Base-by-base conservation (phyloP, 345 rosid genomes). In the Sapria himalayana region DNA sequence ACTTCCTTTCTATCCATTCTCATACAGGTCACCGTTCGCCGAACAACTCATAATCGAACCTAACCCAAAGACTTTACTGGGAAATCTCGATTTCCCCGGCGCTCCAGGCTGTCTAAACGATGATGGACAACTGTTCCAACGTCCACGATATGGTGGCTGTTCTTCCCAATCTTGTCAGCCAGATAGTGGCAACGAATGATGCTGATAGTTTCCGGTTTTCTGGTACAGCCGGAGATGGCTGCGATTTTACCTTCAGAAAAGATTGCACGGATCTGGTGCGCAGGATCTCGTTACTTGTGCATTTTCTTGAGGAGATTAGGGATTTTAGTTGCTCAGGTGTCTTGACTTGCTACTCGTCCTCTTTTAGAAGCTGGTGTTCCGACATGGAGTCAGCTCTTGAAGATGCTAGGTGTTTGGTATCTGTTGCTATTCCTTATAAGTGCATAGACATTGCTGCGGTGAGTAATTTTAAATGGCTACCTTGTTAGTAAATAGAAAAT, bases 221-320 rank as follows among this genome's bases (percentile, higher is more conserved):
- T n/a, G n/a, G n/a, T n/a, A n/a, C n/a, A n/a, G 24, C n/a, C 13
- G 54, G 21, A 0, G 65, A 45, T 19, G 45, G 37, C 16, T 50
- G 57, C 11, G 51, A 16, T 43, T 17, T 33, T 3, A 2, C 59
- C 40, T 76, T 89, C 45, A 71, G 57, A 62, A 82, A 65, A 57
- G 93, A 80, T 24, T 76, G 84, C 40, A 55, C 68, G 37, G 84
- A 84, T 84, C 93, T 84, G 51, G 71, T 69, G 22, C 63, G 99
- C 48, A 61, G 91, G 66, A 63, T 84, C 5, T 46, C 73, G 19
- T 61, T 74, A 22, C 54, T 91, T 55, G 66, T 70, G 49, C 73
- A 73, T 69, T 62, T 91, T 49, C 41, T 91, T n/a, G 95, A 84
- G 57, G 95, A 91, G 65, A 64, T 79, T 3, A 57, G 55, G 15